Evolutionary conservation across 768 basidiomycete species (phyloP), one percentile per base, ranked within the genome.

Genomic region (Candolleomyces eurysporus): DNA sequence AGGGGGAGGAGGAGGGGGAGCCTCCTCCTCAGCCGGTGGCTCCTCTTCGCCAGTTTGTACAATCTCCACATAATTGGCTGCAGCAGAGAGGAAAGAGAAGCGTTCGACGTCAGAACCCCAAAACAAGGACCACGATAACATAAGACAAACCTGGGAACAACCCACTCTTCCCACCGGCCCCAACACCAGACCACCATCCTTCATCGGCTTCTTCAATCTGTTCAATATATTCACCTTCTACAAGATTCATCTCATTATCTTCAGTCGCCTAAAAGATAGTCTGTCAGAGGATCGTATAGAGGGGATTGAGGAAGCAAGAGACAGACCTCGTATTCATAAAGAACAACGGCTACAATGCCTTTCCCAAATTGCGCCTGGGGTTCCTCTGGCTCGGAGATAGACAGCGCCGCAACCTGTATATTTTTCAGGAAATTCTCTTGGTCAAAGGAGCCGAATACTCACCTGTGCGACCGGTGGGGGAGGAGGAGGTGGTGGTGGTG

Each of bases 151-250:
- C 83, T 61, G 94, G 95, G 86, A 96, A 97, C 36, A 96, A 72
- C 8, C 95, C 96, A 6, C 74, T 78, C 77, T 90, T 88, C 5
- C 93, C 94, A 22, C 79, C 82, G 46, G 79, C 75, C 32, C 87
- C 88, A 53, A 86, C 78, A 21, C 93, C 96, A 61, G 79, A 83
- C 96, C 95, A 97, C 96, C 96, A 98, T 6, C 92, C 91, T 66
- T 92, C 91, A 65, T 90, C 92, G 16, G 92, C 73, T 73, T 92
- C 87, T 73, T 94, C 91, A 51, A 96, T 86, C 64, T 90, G 84
- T 59, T 89, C 85, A 53, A 97, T 85, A 40, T 87, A 73, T 68
- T 96, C 92, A 49, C 93, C 92, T 71, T 96, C 94, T 1, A 77
- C 64, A 22, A 97, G 80, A 60, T 72, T 72, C 78, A 98, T 86